A percentile compares a stretch with the other conserved stretches of the same genome.
Evolutionary conservation across 2,329 filamentous ascomycete species (phyloP).

Genomic region (Thelonectria rubi): DNA sequence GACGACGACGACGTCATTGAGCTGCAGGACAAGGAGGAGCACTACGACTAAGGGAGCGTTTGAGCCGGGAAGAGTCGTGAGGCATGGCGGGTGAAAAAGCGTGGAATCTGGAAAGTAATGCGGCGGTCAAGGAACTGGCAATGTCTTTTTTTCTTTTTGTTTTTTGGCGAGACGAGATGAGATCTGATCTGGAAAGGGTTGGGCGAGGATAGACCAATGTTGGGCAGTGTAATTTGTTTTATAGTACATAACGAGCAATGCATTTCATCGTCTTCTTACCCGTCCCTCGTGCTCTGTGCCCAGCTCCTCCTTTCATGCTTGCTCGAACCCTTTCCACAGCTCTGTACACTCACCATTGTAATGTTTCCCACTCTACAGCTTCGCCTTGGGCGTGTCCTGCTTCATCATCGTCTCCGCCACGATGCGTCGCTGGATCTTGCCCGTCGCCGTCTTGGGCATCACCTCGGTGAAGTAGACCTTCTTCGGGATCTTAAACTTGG

Average conservation of each 20-base stretch:
- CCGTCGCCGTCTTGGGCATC: slow-evolving; percentile 93
- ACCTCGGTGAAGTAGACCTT: slow-evolving; percentile 83
- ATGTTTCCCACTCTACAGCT: slow-evolving; percentile 53
- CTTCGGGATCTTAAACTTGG: slow-evolving; percentile 88
- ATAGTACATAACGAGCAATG: slow-evolving; percentile 11
- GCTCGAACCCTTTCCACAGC: neutral
- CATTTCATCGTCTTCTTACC: slow-evolving; percentile 1
- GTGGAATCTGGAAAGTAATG: slow-evolving; percentile 1
- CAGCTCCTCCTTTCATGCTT: neutral
- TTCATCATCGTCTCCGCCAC: slow-evolving; percentile 88
- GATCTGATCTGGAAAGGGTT: slow-evolving; percentile 11
- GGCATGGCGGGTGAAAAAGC: neutral
- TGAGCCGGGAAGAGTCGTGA: neutral
- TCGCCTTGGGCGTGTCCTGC: slow-evolving; percentile 65
- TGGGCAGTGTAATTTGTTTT: slow-evolving; percentile 1
- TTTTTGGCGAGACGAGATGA: slow-evolving; percentile 17
- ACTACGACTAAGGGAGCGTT: slow-evolving; percentile 39
- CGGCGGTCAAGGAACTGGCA: neutral
- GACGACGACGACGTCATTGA: slow-evolving; percentile 42
- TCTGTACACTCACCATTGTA: slow-evolving; percentile 1
- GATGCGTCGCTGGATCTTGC: slow-evolving; percentile 85
- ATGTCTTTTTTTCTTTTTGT: slow-evolving; percentile 2
- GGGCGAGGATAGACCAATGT: slow-evolving; percentile 5
- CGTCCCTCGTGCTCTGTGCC: neutral
- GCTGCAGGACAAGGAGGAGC: slow-evolving; percentile 36